phyloP scores from a whole-genome alignment of 192 early-diverging fungal genomes.

The Dimargaris verticillata region DNA sequence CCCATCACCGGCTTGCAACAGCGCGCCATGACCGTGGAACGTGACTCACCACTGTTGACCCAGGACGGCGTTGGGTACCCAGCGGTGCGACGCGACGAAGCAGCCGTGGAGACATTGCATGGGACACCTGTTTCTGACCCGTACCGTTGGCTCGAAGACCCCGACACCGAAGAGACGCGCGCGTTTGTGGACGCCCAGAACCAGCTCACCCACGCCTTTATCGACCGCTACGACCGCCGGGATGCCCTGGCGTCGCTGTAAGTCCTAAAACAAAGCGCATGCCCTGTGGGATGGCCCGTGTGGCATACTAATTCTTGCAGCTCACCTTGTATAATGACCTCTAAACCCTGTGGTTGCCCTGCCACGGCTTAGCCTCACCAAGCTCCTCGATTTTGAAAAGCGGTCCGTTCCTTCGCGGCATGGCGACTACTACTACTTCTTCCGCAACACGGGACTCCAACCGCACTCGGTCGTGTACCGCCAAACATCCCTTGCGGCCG shows the following conservation, averaged over 20 bases:
- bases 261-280: background rate
- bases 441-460: conserved; percentile 42
- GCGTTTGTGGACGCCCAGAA: conserved; percentile 48
- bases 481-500: conserved; percentile 22
- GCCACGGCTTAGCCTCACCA: conserved; percentile 25
- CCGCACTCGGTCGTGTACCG: conserved; percentile 41
- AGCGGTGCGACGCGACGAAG: conserved; percentile 30
- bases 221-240: conserved; percentile 24
- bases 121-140: conserved; percentile 32
- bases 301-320: too few relatives aligned
- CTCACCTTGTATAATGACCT: background rate
- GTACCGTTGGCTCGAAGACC: conserved; percentile 52
- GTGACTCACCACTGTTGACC: too few relatives aligned
- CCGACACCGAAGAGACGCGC: conserved; percentile 39
- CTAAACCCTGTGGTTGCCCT: background rate
- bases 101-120: conserved; percentile 16
- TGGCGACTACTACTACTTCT: conserved; percentile 48
- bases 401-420: conserved; percentile 34
- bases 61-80: conserved; percentile 20
- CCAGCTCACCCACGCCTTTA: conserved; percentile 24
- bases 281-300: too few relatives aligned
- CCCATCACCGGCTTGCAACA: too few relatives aligned
- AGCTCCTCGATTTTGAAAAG: conserved; percentile 38
- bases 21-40: too few relatives aligned
- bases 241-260: conserved; percentile 20